phyloP scores from a whole-genome alignment of 352 stramenopile species.

The Phytophthora melonis region DNA sequence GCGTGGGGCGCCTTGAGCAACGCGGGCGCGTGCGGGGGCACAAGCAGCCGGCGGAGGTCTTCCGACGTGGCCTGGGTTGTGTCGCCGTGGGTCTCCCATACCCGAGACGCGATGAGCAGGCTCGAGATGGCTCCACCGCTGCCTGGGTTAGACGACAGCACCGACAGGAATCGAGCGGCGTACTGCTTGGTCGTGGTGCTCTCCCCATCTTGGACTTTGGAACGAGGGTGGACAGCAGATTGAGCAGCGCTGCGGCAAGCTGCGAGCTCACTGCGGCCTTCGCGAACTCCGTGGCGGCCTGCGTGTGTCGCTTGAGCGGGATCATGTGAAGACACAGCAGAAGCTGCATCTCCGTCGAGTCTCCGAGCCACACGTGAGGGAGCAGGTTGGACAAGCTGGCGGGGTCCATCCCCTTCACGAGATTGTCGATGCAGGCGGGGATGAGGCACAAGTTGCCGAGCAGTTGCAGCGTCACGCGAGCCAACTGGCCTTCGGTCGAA shows the following conservation, averaged over 20 bases:
- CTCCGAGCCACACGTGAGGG: slow-evolving; percentile 79
- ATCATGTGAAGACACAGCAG: slow-evolving; percentile 91
- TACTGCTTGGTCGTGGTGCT: slow-evolving; percentile 87
- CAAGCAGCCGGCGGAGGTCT: slow-evolving; percentile 79
- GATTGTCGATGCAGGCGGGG: slow-evolving; percentile 86
- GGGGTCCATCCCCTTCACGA: slow-evolving; percentile 90
- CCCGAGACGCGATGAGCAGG: slow-evolving; percentile 76
- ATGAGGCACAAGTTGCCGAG: slow-evolving; percentile 89
- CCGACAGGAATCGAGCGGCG: slow-evolving; percentile 81
- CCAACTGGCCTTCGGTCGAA: slow-evolving; percentile 83
- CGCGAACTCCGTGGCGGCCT: slow-evolving; percentile 85
- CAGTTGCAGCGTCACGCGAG: slow-evolving; percentile 82
- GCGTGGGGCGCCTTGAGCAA: slow-evolving; percentile 83
- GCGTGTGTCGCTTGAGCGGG: slow-evolving; percentile 87
- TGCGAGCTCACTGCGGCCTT: slow-evolving; percentile 83
- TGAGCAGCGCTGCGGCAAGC: slow-evolving; percentile 82
- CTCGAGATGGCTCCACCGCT: slow-evolving; percentile 87
- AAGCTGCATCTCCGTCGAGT: slow-evolving; percentile 85
- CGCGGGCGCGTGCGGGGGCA: slow-evolving; percentile 74
- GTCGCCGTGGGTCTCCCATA: slow-evolving; percentile 87
- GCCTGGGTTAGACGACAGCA: slow-evolving; percentile 85
- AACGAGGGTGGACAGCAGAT: slow-evolving; percentile 81
- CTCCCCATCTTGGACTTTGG: slow-evolving; percentile 86
- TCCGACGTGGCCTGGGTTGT: slow-evolving; percentile 84
- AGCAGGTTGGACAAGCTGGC: slow-evolving; percentile 74